Evolutionary conservation across 139 green algal genomes (phyloP).

Genomic region (Asterochloris sp.): DNA sequence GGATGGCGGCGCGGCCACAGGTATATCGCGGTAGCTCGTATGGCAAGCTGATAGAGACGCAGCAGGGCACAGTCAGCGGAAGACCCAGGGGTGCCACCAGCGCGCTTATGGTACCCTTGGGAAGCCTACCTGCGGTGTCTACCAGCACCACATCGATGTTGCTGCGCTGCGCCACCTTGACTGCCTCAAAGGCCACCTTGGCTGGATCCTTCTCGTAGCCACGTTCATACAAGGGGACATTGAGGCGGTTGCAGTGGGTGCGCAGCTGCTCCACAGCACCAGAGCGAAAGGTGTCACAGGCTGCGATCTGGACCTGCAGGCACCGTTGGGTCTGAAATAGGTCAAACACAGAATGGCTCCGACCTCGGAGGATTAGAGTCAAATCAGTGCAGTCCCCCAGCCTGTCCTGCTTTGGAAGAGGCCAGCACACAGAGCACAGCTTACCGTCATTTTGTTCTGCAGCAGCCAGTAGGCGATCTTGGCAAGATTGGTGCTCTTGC

Average conservation of each 20-base stretch:
- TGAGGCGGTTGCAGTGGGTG: slow-evolving; percentile 87
- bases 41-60: no score
- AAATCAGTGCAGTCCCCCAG: no score
- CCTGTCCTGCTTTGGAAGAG: background rate
- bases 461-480: slow-evolving; percentile 98
- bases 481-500: slow-evolving; percentile 98
- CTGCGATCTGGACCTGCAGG: slow-evolving; percentile 86
- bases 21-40: no score
- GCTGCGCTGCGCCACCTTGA: slow-evolving; percentile 74
- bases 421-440: background rate
- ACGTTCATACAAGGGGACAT: slow-evolving; percentile 91
- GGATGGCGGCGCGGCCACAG: no score
- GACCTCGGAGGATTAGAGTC: background rate
- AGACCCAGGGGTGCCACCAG: no score
- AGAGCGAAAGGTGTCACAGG: slow-evolving; percentile 97
- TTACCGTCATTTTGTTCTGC: slow-evolving; percentile 59
- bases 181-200: slow-evolving; percentile 83
- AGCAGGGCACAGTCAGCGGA: no score
- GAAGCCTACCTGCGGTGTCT: slow-evolving; percentile 86
- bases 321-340: no score
- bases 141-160: slow-evolving; percentile 92
- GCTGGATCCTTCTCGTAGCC: slow-evolving; percentile 99
- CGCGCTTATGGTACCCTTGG: background rate
- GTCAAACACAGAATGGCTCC: background rate
- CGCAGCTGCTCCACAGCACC: slow-evolving; percentile 99